Percentiles rank a stretch among this genome's conserved stretches.
Conservation (phyloP, 371 early-diverging fungal genomes). For the Cokeromyces recurvatus region DNA sequence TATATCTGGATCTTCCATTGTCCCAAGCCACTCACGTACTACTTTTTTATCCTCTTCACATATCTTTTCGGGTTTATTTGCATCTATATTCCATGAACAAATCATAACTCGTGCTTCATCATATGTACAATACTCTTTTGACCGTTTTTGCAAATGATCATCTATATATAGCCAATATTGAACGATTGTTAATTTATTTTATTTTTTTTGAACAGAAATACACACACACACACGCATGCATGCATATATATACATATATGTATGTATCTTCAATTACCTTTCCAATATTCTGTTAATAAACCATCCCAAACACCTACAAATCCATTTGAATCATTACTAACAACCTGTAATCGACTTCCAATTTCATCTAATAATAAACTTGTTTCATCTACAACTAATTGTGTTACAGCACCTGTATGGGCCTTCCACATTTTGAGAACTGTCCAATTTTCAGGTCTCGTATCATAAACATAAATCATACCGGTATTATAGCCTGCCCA, state of each 20-base stretch:
- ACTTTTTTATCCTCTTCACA: conserved; percentile 35
- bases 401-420: conserved; percentile 51
- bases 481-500: conserved; percentile 84
- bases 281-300: conserved; percentile 58
- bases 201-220: too few relatives aligned
- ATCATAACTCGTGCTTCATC: conserved; percentile 59
- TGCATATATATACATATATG: too few relatives aligned
- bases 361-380: conserved; percentile 31
- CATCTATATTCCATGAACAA: conserved; percentile 83
- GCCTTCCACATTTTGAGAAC: conserved; percentile 74
- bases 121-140: conserved; percentile 53
- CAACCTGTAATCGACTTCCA: conserved; percentile 46
- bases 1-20: conserved; percentile 68
- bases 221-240: too few relatives aligned
- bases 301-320: conserved; percentile 69
- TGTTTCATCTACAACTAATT: conserved; percentile 54
- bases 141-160: conserved; percentile 1
- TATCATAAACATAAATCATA: conserved; percentile 74
- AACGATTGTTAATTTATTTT: too few relatives aligned
- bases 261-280: too few relatives aligned
- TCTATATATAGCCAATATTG: too few relatives aligned
- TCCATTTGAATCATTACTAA: conserved; percentile 58
- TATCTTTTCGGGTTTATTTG: conserved; percentile 53
- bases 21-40: conserved; percentile 49
- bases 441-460: conserved; percentile 49